Conservation (phyloP, 768 basidiomycete genomes). For the Panellus pusillus region DNA sequence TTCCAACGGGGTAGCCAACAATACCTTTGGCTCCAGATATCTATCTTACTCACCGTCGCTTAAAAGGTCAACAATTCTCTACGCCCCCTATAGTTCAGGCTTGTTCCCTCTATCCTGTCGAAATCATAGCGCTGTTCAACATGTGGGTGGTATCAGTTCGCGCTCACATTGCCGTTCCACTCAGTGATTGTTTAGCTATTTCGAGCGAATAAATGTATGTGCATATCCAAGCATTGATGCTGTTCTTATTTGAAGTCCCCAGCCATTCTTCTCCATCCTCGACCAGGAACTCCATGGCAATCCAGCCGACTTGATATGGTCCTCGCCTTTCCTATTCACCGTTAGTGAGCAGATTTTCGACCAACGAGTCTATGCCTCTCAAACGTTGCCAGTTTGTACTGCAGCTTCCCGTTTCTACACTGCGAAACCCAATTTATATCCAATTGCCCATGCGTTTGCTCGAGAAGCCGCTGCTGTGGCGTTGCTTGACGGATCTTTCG, state of each 20-base stretch:
- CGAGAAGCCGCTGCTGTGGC: slow-evolving; percentile 59
- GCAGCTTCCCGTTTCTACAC: slow-evolving; percentile 67
- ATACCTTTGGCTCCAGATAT: background rate
- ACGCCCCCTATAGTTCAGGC: slow-evolving; percentile 49
- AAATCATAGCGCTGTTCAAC: slow-evolving; percentile 51
- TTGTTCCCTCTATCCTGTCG: slow-evolving; percentile 49
- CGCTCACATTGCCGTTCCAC: background rate
- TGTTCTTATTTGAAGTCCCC: slow-evolving; percentile 19
- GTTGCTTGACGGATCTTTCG: slow-evolving; percentile 59
- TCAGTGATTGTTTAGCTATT: slow-evolving; percentile 38
- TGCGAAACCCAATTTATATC: slow-evolving; percentile 54
- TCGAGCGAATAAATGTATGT: slow-evolving; percentile 46
- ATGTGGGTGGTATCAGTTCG: slow-evolving; percentile 38
- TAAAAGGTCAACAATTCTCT: slow-evolving; percentile 22
- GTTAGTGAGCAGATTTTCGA: slow-evolving; percentile 43
- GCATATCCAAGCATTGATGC: slow-evolving; percentile 25
- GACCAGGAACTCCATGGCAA: slow-evolving; percentile 55
- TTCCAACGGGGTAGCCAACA: slow-evolving; percentile 37
- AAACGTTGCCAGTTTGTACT: slow-evolving; percentile 54
- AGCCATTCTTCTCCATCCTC: slow-evolving; percentile 60
- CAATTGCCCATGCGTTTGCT: slow-evolving; percentile 60
- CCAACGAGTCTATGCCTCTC: background rate
- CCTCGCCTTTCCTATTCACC: slow-evolving; percentile 60
- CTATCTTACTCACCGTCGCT: slow-evolving; percentile 13
- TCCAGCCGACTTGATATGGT: slow-evolving; percentile 51